Evolutionary conservation across 352 stramenopile genomes (phyloP).

Genomic region (Phytophthora quininea): DNA sequence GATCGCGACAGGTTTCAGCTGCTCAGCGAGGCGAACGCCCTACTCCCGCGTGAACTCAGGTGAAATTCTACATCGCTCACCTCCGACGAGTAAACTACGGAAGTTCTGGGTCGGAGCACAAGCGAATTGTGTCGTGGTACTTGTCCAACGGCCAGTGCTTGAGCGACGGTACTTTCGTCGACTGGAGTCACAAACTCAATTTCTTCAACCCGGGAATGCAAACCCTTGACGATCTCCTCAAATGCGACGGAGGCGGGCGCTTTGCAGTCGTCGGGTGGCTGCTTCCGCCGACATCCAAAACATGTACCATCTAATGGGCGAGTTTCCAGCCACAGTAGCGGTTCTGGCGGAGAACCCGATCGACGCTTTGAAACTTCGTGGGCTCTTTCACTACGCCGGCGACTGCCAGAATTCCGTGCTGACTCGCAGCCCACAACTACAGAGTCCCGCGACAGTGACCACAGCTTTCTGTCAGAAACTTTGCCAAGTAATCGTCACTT

Average conservation of each 20-base stretch:
- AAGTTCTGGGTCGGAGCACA: neutral
- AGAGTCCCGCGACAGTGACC: neutral
- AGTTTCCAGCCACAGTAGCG: neutral
- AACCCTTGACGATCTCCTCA: neutral
- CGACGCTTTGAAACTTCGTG: neutral
- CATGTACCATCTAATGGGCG: constrained; percentile 9
- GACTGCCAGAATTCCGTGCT: no score
- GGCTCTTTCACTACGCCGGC: neutral
- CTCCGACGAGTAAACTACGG: neutral
- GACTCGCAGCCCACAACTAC: no score
- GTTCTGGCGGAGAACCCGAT: constrained; percentile 8
- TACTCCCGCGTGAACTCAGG: constrained; percentile 2
- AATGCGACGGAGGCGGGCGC: neutral
- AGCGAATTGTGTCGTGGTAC: constrained; percentile 6
- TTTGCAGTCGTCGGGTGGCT: neutral
- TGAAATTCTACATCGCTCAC: constrained; percentile 11
- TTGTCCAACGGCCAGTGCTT: constrained; percentile 3
- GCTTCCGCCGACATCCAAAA: constrained; percentile 9
- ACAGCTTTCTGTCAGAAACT: constrained; percentile 11
- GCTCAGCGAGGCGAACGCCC: constrained; percentile 8
- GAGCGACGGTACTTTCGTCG: neutral
- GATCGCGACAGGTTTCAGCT: constrained; percentile 9
- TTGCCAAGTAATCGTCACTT: constrained; percentile 1
- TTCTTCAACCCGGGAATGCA: constrained; percentile 13
- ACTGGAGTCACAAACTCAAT: constrained; percentile 11